Evolutionary conservation across 1,284 basidiomycete species (phyloP), one percentile per base, ranked within the genome.

Genomic region (Boletus coffeatus): DNA sequence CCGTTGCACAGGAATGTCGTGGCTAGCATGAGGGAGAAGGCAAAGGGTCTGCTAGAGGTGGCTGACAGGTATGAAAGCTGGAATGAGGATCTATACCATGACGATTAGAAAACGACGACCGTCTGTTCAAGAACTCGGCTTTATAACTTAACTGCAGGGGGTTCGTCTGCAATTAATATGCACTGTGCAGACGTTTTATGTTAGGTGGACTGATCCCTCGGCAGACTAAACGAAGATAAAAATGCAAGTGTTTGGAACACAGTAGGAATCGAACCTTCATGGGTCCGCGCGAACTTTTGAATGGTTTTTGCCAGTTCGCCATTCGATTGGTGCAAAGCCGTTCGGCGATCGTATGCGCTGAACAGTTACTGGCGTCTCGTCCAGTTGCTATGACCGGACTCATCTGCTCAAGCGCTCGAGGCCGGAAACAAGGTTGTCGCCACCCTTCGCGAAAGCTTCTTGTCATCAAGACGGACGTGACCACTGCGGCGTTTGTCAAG

Each of bases 381-480:
- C 67, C 16, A 68, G 67, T 11, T 4, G 62, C 60, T 10, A 63
- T 70, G 48, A 59, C 69, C 32, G 62, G 70, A 18, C 25, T 25
- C 25, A 65, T 53, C 57, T 67, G 32, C 69, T 78, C 64, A 67
- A n/a, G n/a, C n/a, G n/a, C n/a, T n/a, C n/a, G n/a, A 66, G 64
- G 72, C 70, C 43, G 71, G 74, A 6, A 62, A 75, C 34, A 74
- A 68, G 32, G 78, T 74, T 14, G 67, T 77, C 34, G 76, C 77
- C 4, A 77, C 74, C 5, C 70, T 74, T 2, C 74, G 75, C 18
- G 70, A 66, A 73, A 73, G 39, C 72, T 82, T 6, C 72, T 80
- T 32, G 69, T 78, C 18, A 59, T 78, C 57, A 68, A 74, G 57
- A 64, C 79, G 18, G 80, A 83, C 68, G 76, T 82, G 58, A 76